Percentiles rank a stretch among this genome's conserved stretches.
phyloP scores from a whole-genome alignment of 2,329 filamentous ascomycete species.

The Ilyonectria sp. region DNA sequence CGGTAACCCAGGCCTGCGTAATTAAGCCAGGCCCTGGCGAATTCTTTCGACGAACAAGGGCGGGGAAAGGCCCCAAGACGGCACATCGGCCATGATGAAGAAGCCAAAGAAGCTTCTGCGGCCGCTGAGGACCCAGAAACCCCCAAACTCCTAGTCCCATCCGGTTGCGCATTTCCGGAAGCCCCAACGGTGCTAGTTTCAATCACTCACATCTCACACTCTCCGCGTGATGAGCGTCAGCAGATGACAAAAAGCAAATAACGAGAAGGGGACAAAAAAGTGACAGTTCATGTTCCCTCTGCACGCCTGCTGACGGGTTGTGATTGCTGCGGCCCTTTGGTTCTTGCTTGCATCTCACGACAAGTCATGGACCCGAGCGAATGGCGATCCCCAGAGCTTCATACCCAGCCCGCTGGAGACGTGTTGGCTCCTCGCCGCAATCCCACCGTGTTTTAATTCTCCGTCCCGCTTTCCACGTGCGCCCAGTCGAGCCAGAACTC shows the following conservation, averaged over 20 bases:
- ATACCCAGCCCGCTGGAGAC: background rate
- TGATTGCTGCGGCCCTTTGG: background rate
- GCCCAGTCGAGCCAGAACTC: background rate
- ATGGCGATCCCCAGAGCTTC: background rate
- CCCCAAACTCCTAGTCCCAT: background rate
- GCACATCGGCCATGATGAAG: background rate
- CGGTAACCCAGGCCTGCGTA: background rate
- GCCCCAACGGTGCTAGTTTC: constrained; percentile 6
- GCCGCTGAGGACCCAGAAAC: background rate
- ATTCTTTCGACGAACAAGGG: background rate
- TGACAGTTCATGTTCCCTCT: constrained; percentile 1
- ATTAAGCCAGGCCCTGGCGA: background rate
- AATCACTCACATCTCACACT: constrained; percentile 15
- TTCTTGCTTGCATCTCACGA: background rate
- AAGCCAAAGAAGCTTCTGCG: background rate
- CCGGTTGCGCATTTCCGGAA: constrained; percentile 2
- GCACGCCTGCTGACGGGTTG: background rate
- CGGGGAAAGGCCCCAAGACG: background rate
- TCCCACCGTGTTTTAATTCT: background rate
- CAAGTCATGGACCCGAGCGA: background rate
- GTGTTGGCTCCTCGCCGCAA: background rate
- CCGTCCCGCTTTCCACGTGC: constrained; percentile 5
- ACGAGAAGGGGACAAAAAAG: background rate
- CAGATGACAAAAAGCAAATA: constrained; percentile 4
- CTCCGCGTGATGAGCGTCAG: constrained; percentile 6